Percentiles rank a stretch among this genome's conserved stretches.
phyloP scores from a whole-genome alignment of 306 rosid genomes.

The Quercus engelmannii region DNA sequence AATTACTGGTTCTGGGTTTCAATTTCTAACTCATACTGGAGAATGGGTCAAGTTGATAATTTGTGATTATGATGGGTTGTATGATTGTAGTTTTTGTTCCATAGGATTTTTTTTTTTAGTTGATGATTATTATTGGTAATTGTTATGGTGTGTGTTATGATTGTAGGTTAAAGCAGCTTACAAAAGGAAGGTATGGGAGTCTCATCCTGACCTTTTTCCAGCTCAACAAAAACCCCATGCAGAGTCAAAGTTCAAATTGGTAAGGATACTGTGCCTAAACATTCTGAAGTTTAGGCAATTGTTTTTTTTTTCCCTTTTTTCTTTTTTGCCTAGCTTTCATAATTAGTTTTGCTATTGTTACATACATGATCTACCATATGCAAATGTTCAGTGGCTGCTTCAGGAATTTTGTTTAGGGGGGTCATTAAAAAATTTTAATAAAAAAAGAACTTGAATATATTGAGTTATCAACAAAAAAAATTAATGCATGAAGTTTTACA shows the following conservation, averaged over 20 bases:
- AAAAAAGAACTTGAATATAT: too few relatives aligned
- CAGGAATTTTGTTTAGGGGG: neutral
- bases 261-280: constrained; percentile 19
- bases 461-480: too few relatives aligned
- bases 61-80: neutral
- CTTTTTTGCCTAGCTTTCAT: neutral
- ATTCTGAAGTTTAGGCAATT: neutral
- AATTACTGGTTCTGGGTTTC: neutral
- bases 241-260: constrained; percentile 66
- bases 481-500: too few relatives aligned
- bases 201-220: constrained; percentile 79
- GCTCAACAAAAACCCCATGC: constrained; percentile 55
- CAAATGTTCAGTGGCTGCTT: neutral
- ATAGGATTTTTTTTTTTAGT: neutral
- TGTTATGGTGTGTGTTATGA: neutral
- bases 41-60: neutral
- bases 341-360: neutral
- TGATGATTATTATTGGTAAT: neutral
- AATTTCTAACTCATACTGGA: neutral
- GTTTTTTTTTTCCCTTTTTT: neutral
- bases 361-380: neutral
- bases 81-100: neutral
- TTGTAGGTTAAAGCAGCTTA: constrained; percentile 71
- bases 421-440: too few relatives aligned
- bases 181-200: constrained; percentile 73